Base-by-base conservation (phyloP, 768 basidiomycete genomes). In the Tylopilus subfusipes region DNA sequence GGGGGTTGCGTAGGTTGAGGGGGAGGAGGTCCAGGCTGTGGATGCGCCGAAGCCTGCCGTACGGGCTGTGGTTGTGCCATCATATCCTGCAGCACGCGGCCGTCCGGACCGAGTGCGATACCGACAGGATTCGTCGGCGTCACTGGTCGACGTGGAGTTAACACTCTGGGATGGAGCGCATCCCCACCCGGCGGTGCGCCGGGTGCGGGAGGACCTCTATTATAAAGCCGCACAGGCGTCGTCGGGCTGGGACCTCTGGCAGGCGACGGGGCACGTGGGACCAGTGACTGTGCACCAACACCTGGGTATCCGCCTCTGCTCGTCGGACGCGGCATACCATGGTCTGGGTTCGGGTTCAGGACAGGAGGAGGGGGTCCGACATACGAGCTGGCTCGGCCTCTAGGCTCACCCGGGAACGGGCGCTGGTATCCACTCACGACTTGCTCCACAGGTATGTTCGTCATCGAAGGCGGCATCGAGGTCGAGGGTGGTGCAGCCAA, bases 351-450 rank as follows among this genome's bases (percentile, higher is more conserved):
- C 48, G 67, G 67, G 59, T 57, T 67, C 9, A 59, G 63, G 1
- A 52, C 58, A 55, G 70, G 64, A 50, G 64, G 68, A 27, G 72
- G 34, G 10, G 42, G 62, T 5, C 73, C 73, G 19, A 68, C 62
- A 46, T 68, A 72, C 61, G 81, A 87, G 58, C 77, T 80, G 48
- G 77, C 75, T 42, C 82, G 73, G 63, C 81, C 84, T 24, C 82
- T 73, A 9, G 78, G 75, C 68, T 97, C 95, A 4, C 93, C 94
- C 8, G 94, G 95, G 66, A 98, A 81, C 1, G 86, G 82, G 63
- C 93, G 92, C 25, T 86, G 82, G 64, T 98, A 98, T 58, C 84
- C 79, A 1, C 76, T 75, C 16, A 93, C 70, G 9, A 93, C 84
- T n/a, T 84, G 82, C 52, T 89, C 85, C 18, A 92, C 82, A 1